Percentiles rank a stretch among this genome's conserved stretches.
phyloP scores from a whole-genome alignment of 192 early-diverging fungal genomes.

The Coemansia sp. region DNA sequence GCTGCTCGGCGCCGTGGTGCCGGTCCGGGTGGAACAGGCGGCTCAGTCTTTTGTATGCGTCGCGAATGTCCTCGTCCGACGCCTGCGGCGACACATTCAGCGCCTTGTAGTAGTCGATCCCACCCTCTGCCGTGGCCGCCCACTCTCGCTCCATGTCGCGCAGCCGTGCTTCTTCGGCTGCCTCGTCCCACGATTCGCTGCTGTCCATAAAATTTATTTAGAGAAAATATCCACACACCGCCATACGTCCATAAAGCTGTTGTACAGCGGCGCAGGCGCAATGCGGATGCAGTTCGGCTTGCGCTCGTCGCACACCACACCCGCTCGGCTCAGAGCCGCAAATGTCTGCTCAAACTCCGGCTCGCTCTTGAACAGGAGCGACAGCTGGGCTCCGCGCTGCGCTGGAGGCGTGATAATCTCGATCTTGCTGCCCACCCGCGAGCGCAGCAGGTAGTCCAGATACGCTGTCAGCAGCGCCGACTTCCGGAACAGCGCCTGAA shows the following conservation, averaged over 20 bases:
- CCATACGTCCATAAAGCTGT: constrained; percentile 79
- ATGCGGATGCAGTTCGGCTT: constrained; percentile 89
- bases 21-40: constrained; percentile 80
- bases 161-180: constrained; percentile 30
- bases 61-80: constrained; percentile 59
- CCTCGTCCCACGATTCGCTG: constrained; percentile 25
- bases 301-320: constrained; percentile 83
- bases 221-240: constrained; percentile 54
- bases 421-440: constrained; percentile 39
- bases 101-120: constrained; percentile 62
- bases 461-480: constrained; percentile 80
- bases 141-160: constrained; percentile 27
- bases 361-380: constrained; percentile 55
- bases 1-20: constrained; percentile 59
- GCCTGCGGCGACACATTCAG: constrained; percentile 68
- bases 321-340: constrained; percentile 57
- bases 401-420: constrained; percentile 76
- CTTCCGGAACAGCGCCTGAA: constrained; percentile 69
- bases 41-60: constrained; percentile 71
- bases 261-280: constrained; percentile 88
- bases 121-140: background rate
- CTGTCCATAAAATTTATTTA: background rate
- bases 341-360: constrained; percentile 58
- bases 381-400: constrained; percentile 85
- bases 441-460: constrained; percentile 71